Evolutionary conservation across 371 early-diverging fungal species (phyloP).

Genomic region (Amoeboaphelidium protococcarum): DNA sequence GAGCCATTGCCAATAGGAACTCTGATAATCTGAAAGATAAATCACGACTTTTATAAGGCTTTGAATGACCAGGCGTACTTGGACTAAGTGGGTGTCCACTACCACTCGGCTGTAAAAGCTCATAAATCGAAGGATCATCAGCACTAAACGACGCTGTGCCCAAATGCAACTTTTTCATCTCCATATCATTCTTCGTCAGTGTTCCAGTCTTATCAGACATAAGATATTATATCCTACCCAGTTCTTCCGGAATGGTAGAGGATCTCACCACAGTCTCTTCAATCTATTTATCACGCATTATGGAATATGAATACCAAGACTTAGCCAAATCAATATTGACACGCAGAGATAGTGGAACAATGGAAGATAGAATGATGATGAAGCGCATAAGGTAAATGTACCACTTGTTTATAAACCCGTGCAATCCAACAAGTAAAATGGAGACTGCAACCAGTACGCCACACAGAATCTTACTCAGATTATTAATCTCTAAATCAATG

Average conservation of each 20-base stretch:
- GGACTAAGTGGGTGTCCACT: too few relatives aligned
- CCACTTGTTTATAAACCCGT: slow-evolving; percentile 68
- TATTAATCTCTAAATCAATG: slow-evolving; percentile 82
- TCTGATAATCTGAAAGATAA: slow-evolving; percentile 31
- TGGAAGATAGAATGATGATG: slow-evolving; percentile 86
- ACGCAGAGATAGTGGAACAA: slow-evolving; percentile 91
- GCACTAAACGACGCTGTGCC: slow-evolving; percentile 65
- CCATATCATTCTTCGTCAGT: slow-evolving; percentile 98
- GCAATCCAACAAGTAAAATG: slow-evolving; percentile 59
- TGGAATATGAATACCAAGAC: slow-evolving; percentile 59
- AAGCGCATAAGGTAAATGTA: slow-evolving; percentile 78
- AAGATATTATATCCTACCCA: slow-evolving; percentile 89
- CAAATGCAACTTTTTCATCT: slow-evolving; percentile 86
- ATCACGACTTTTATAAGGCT: slow-evolving; percentile 2
- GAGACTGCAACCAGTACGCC: slow-evolving; percentile 55
- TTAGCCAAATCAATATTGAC: slow-evolving; percentile 96
- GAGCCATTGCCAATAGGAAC: slow-evolving; percentile 52
- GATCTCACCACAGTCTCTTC: slow-evolving; percentile 76
- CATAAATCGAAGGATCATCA: not conserved
- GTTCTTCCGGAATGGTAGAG: slow-evolving; percentile 94
- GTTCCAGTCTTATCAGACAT: slow-evolving; percentile 99
- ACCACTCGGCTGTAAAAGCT: not conserved
- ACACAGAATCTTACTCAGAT: slow-evolving; percentile 66
- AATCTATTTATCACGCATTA: slow-evolving; percentile 52
- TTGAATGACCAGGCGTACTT: not conserved